phyloP scores from a whole-genome alignment of 2,329 filamentous ascomycete genomes.

The Paecilomyces dactylethromorphus region DNA sequence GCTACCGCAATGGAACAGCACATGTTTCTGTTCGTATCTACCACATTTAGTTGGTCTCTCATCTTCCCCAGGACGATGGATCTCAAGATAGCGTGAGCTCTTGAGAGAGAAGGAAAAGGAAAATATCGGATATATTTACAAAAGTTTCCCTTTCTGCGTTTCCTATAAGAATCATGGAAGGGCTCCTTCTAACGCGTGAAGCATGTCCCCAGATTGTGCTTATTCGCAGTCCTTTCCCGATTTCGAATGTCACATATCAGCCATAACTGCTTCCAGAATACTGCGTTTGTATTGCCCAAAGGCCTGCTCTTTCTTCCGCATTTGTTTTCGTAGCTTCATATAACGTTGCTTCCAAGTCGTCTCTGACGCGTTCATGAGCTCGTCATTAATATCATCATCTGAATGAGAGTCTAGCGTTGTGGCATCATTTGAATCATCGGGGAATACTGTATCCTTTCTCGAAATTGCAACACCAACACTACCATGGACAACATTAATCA shows the following conservation, averaged over 20 bases:
- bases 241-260: conserved; percentile 22
- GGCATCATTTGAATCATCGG: conserved; percentile 6
- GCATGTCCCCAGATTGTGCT: background rate
- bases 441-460: background rate
- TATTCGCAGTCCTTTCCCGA: background rate
- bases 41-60: too few relatives aligned
- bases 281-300: conserved; percentile 35
- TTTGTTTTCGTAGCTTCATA: conserved; percentile 28
- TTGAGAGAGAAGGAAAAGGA: too few relatives aligned
- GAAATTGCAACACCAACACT: conserved; percentile 8
- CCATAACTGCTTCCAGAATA: conserved; percentile 39
- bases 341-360: conserved; percentile 35
- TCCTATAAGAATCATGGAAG: background rate
- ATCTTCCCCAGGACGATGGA: too few relatives aligned
- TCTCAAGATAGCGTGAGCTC: too few relatives aligned
- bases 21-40: too few relatives aligned
- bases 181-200: background rate
- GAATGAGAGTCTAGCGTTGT: conserved; percentile 13
- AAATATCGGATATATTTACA: background rate
- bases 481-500: conserved; percentile 19
- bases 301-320: conserved; percentile 31
- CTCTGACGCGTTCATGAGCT: conserved; percentile 18
- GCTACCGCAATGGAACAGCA: too few relatives aligned
- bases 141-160: background rate
- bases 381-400: conserved; percentile 22